phyloP scores from a whole-genome alignment of 2,329 filamentous ascomycete species.

The Bipolaris zeicola region DNA sequence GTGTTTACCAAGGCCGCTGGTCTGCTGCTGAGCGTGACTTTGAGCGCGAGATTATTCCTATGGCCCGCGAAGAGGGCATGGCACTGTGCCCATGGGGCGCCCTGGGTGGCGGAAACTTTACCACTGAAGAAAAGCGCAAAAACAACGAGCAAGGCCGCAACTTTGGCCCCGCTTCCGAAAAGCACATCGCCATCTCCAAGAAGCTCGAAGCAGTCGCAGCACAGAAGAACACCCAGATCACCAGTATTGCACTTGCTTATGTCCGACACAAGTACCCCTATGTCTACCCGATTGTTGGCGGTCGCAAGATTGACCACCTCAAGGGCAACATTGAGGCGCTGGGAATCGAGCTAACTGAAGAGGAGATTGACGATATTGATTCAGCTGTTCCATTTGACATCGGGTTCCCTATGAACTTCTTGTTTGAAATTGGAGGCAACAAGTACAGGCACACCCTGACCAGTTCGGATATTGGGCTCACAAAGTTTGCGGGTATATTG shows the following conservation, averaged over 20 bases:
- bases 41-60: slow-evolving; percentile 72
- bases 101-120: slow-evolving; percentile 57
- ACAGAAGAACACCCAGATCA: slow-evolving; percentile 62
- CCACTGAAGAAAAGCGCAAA: slow-evolving; percentile 39
- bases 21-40: slow-evolving; percentile 66
- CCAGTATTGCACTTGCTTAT: slow-evolving; percentile 70
- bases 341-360: slow-evolving; percentile 55
- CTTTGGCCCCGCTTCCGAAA: slow-evolving; percentile 51
- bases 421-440: slow-evolving; percentile 41
- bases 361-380: slow-evolving; percentile 63
- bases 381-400: slow-evolving; percentile 57
- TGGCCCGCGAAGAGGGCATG: slow-evolving; percentile 68
- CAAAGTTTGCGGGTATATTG: slow-evolving; percentile 36
- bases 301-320: slow-evolving; percentile 73
- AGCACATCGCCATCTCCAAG: slow-evolving; percentile 58
- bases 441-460: slow-evolving; percentile 40
- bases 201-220: slow-evolving; percentile 65
- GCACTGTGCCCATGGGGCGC: slow-evolving; percentile 62
- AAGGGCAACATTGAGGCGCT: slow-evolving; percentile 67
- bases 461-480: slow-evolving; percentile 33
- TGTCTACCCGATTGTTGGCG: slow-evolving; percentile 76
- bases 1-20: slow-evolving; percentile 71
- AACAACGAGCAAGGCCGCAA: slow-evolving; percentile 45
- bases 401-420: slow-evolving; percentile 60
- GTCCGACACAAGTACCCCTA: slow-evolving; percentile 72